A percentile compares a stretch with the other conserved stretches of the same genome.
These are phyloP conservation scores for Botrytis paeoniae DNA, from an alignment of 2,329 filamentous ascomycete species.

Conservation along the genomic window DNA sequence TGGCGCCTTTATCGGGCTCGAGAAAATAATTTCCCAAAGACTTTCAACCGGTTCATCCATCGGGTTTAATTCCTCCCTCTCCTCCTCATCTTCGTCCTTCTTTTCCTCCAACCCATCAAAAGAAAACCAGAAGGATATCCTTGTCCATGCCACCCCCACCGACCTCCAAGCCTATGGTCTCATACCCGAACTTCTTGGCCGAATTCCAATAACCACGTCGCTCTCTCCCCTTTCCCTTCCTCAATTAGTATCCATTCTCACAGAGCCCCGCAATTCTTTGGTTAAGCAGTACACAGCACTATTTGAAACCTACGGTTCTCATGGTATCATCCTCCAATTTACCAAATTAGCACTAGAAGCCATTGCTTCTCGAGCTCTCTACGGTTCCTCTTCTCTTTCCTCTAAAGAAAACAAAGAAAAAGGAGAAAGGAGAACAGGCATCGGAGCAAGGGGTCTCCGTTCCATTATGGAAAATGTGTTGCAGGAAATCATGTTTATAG, in stretches of 20 bases:
- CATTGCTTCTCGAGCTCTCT: slow-evolving; percentile 58
- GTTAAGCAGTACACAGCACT: slow-evolving; percentile 85
- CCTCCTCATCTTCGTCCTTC: slow-evolving; percentile 35
- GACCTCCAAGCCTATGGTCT: slow-evolving; percentile 85
- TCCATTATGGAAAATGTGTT: slow-evolving; percentile 79
- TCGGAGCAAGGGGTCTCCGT: slow-evolving; percentile 71
- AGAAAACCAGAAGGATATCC: slow-evolving; percentile 18
- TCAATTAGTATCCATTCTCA: slow-evolving; percentile 81
- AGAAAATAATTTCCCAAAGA: slow-evolving; percentile 83
- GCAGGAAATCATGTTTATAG: slow-evolving; percentile 78
- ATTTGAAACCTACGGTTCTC: slow-evolving; percentile 70
- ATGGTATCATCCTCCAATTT: slow-evolving; percentile 72
- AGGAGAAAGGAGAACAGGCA: neutral
- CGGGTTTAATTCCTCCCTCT: slow-evolving; percentile 85
- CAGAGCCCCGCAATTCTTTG: slow-evolving; percentile 85
- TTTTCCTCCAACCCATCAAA: slow-evolving; percentile 43
- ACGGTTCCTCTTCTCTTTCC: slow-evolving; percentile 44
- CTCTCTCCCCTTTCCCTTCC: slow-evolving; percentile 68
- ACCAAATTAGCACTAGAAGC: slow-evolving; percentile 77
- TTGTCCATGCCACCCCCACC: slow-evolving; percentile 62
- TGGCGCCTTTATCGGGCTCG: slow-evolving; percentile 88
- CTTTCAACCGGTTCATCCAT: slow-evolving; percentile 79
- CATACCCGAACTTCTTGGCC: slow-evolving; percentile 94
- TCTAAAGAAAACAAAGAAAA: neutral
- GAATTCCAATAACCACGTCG: slow-evolving; percentile 85